phyloP scores from a whole-genome alignment of 2,329 filamentous ascomycete genomes.

The Calonectria montana region DNA sequence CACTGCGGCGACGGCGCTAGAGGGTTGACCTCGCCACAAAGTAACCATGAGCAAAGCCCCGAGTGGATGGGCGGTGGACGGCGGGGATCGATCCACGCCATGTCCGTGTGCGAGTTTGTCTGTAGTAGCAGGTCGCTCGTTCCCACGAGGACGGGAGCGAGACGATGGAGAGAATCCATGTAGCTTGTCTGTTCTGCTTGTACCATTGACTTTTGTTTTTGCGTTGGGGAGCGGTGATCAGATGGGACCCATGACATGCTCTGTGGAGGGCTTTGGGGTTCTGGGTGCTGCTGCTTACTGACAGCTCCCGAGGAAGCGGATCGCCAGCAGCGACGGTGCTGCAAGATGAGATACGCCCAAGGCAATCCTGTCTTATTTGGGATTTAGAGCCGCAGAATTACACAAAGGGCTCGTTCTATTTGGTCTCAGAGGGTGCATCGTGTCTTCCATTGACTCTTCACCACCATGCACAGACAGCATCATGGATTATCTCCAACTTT shows the following conservation, averaged over 20 bases:
- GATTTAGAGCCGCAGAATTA: neutral
- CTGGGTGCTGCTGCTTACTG: neutral
- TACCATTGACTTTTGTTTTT: conserved; percentile 7
- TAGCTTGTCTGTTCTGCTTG: neutral
- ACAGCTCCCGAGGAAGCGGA: conserved; percentile 15
- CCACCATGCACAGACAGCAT: neutral
- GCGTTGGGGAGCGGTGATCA: neutral
- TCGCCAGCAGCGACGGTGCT: neutral
- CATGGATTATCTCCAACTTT: neutral
- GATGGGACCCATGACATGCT: conserved; percentile 4
- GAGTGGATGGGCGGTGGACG: neutral
- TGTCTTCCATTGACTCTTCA: neutral
- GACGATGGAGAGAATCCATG: neutral
- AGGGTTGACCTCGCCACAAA: conserved; percentile 29
- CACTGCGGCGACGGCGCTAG: conserved; percentile 22
- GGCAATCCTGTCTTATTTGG: neutral
- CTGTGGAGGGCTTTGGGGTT: neutral
- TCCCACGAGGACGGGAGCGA: conserved; percentile 6
- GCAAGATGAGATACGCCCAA: neutral
- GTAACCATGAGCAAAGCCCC: conserved; percentile 30
- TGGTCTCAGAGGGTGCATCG: no score
- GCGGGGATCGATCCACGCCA: conserved; percentile 6
- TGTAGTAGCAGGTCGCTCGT: neutral
- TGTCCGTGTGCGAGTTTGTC: neutral
- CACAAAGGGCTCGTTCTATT: neutral